Base-by-base conservation (phyloP, 495 filamentous ascomycete species). In the Podospora sp. region DNA sequence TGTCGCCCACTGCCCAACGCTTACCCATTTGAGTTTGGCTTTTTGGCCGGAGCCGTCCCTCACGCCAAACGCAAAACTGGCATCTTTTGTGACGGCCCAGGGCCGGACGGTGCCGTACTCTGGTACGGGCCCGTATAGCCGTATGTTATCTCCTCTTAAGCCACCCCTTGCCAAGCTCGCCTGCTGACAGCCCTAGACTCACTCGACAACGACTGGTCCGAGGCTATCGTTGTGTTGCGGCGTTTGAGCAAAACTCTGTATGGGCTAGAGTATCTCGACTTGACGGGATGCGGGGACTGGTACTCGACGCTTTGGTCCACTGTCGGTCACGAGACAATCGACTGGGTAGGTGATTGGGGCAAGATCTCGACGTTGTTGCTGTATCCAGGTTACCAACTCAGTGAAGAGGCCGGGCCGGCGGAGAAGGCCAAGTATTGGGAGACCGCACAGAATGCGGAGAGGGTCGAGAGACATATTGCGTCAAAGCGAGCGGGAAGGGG, bases 221-320 rank as follows among this genome's bases (percentile, higher is more conserved):
- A 94, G 72, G 87, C 90, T 0, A 86, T 91, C 0, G 77, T 82
- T 49, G 78, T 95, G 3, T 78, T 96, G 2, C 85, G 88, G n/a
- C 84, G 86, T 14, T 81, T 97, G 0, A 90, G 89, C 62, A 81
- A 81, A 26, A 79, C 78, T 14, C 85, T 90, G 0, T 92, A 93
- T 72, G 85, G 87, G 55, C 81, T 97, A 1, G 86, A 91, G 74
- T 93, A 88, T 78, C 83, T 97, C 0, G 92, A 95, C 72, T 78
- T 97, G 16, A 91, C 90, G 65, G 92, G 92, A 18, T 97, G 93
- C 75, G 77, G 76, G 0, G 81, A 84, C 18, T 97, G 93, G 93
- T 73, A 86, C 33, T 75, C 78, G 4, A 91, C 90, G 0, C 75
- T 96, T 52, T 75, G 69, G 59, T 72, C 68, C 0, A 71, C 74